These are phyloP conservation scores for Chlorella sp. DNA, from an alignment of 139 green algal genomes.

Conservation along the genomic window DNA sequence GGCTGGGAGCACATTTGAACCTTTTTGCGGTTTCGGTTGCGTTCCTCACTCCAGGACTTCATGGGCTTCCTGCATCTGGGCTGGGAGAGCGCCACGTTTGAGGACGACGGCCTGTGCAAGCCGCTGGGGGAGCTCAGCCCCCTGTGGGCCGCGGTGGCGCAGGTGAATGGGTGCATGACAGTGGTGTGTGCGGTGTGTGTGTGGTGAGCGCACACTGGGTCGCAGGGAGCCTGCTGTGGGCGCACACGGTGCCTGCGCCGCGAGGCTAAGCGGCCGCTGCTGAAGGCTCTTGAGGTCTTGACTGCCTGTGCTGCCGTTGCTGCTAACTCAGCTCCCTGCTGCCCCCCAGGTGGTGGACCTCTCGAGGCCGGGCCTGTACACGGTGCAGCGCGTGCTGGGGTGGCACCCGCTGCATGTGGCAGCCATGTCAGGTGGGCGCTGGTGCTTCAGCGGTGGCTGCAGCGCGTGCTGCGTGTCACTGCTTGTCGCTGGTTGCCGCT, in stretches of 20 bases:
- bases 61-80: constrained; percentile 73
- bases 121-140: constrained; percentile 31
- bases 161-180: background rate
- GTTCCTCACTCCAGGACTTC: constrained; percentile 58
- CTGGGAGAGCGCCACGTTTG: constrained; percentile 59
- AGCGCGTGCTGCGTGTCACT: background rate
- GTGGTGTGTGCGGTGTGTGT: no score
- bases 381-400: constrained; percentile 59
- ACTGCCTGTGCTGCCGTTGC: no score
- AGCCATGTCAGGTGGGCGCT: constrained; percentile 45
- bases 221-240: no score
- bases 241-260: no score
- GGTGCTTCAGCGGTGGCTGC: background rate
- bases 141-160: constrained; percentile 40
- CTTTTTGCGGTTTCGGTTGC: no score
- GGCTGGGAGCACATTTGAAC: no score
- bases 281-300: no score
- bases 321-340: no score
- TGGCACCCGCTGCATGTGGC: constrained; percentile 66
- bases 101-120: constrained; percentile 37
- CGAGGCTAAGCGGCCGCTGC: no score
- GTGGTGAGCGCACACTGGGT: no score
- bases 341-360: constrained; percentile 46
- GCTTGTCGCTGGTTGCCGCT: background rate
- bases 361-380: constrained; percentile 42